Evolutionary conservation across 257 asterid genomes (phyloP).

Genomic region (Phtheirospermum japonicum): DNA sequence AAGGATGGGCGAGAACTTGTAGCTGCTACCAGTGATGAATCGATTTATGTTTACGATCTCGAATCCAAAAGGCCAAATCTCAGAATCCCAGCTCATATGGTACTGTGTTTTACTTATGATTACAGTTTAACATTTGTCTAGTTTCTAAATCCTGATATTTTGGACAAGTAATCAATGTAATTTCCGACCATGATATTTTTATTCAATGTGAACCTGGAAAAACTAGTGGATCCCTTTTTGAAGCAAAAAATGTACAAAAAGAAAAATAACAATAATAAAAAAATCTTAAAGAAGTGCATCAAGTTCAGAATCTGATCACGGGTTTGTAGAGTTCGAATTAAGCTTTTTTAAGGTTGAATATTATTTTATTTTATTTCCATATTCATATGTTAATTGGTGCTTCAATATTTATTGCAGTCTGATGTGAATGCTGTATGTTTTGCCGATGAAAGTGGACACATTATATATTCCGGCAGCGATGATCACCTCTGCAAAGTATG

Average conservation of each 20-base stretch:
- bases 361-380: not conserved
- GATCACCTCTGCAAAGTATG: conserved; percentile 87
- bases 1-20: conserved; percentile 90
- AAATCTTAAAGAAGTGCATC: too few species aligned
- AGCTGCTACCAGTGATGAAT: conserved; percentile 69
- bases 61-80: conserved; percentile 66
- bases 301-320: not conserved
- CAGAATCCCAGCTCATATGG: conserved; percentile 84
- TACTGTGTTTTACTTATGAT: conserved; percentile 25
- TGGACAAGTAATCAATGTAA: not conserved
- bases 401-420: conserved; percentile 53
- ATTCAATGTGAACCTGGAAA: conserved; percentile 13
- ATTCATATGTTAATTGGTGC: conserved; percentile 1
- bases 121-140: not conserved
- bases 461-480: conserved; percentile 96
- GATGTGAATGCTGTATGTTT: conserved; percentile 98
- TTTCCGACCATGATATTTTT: conserved; percentile 1
- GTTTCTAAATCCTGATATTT: conserved; percentile 5
- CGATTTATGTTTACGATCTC: conserved; percentile 89
- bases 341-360: not conserved
- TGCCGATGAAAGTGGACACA: conserved; percentile 91
- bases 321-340: not conserved
- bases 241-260: not conserved
- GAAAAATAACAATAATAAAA: not conserved
- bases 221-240: not conserved